Percentiles rank a stretch among this genome's conserved stretches.
Evolutionary conservation across 2,329 filamentous ascomycete genomes (phyloP).

Genomic region (Pseudogymnoascus sp.): DNA sequence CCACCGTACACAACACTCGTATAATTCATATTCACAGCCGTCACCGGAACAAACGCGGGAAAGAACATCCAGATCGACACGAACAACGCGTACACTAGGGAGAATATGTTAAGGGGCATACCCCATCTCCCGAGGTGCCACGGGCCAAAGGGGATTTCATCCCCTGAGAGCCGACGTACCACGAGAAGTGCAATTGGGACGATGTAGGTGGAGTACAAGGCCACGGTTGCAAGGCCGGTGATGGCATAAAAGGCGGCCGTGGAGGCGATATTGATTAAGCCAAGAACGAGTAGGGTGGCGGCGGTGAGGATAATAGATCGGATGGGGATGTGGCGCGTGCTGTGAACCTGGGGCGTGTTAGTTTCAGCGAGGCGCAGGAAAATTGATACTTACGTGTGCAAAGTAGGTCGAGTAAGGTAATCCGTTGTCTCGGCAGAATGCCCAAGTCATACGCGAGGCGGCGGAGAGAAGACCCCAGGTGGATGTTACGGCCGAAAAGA

Average conservation of each 20-base stretch:
- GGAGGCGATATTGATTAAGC: slow-evolving; percentile 37
- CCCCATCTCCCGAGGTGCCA: slow-evolving; percentile 20
- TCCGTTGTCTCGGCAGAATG: slow-evolving; percentile 38
- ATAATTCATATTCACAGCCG: slow-evolving; percentile 11
- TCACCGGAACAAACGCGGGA: neutral
- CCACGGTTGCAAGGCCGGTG: slow-evolving; percentile 37
- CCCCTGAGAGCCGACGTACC: slow-evolving; percentile 32
- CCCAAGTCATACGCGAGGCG: slow-evolving; percentile 36
- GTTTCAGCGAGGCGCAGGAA: neutral
- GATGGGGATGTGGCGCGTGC: slow-evolving; percentile 18
- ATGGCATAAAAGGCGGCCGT: slow-evolving; percentile 39
- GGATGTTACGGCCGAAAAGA: slow-evolving; percentile 31
- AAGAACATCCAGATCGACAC: slow-evolving; percentile 41
- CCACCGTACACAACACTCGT: slow-evolving; percentile 8
- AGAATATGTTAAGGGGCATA: slow-evolving; percentile 18
- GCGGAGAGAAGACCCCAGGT: slow-evolving; percentile 29
- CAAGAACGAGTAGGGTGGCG: slow-evolving; percentile 29
- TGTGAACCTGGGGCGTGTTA: slow-evolving; percentile 18
- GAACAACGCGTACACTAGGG: slow-evolving; percentile 29
- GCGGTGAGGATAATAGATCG: slow-evolving; percentile 24
- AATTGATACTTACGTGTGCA: neutral
- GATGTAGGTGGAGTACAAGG: slow-evolving; percentile 39
- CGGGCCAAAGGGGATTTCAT: slow-evolving; percentile 19
- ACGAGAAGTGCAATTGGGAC: slow-evolving; percentile 35
- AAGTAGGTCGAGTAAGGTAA: slow-evolving; percentile 29